These are phyloP conservation scores for Ganoderma boninense DNA, from an alignment of 1,284 basidiomycete species.

Conservation along the genomic window DNA sequence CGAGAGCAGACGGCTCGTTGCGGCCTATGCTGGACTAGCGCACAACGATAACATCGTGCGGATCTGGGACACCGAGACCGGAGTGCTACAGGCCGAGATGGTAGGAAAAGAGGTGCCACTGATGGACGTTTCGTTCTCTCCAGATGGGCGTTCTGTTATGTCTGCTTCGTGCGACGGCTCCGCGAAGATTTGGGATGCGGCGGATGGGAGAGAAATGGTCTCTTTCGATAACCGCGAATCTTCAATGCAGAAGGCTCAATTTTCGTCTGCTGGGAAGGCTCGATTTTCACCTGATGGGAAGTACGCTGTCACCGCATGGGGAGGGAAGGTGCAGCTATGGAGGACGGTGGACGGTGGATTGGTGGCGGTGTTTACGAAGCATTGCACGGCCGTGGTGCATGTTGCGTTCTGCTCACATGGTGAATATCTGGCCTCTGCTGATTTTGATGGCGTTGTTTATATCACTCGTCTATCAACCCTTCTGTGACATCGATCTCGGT, in stretches of 20 bases:
- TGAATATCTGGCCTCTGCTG: background rate
- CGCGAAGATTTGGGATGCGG: background rate
- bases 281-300: background rate
- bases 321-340: background rate
- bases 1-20: background rate
- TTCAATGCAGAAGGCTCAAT: no score
- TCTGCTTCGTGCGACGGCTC: background rate
- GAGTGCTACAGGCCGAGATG: background rate
- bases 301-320: background rate
- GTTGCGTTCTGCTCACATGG: background rate
- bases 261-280: no score
- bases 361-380: background rate
- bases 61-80: background rate
- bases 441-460: background rate
- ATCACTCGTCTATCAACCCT: background rate
- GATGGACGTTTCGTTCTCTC: background rate
- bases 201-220: background rate
- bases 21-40: background rate
- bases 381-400: background rate
- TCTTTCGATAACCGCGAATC: background rate
- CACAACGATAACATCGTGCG: background rate
- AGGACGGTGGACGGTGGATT: background rate
- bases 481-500: background rate
- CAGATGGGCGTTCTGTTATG: background rate
- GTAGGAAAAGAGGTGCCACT: background rate